Evolutionary conservation across 2,329 filamentous ascomycete genomes (phyloP), one percentile per base, ranked within the genome.

Genomic region (Colletotrichum sp.): DNA sequence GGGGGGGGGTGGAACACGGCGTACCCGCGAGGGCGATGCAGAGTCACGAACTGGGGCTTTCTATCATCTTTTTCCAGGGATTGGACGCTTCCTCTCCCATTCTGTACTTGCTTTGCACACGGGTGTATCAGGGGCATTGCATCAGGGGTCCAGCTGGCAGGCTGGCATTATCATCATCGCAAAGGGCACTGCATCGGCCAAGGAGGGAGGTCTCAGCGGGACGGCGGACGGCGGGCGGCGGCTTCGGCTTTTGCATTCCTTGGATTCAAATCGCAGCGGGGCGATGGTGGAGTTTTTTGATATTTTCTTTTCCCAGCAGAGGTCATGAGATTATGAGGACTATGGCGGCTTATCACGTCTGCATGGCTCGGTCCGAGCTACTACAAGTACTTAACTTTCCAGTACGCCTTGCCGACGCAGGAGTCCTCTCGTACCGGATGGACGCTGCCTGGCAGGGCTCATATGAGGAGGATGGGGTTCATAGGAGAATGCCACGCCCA

Each of bases 281-380:
- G 71, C 71, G 61, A 71, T 24, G 67, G 62, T 24, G 71, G 71
- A 66, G 61, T 73, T 73, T 47, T 65, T 63, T 57, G 21, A 34
- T 73, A 12, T 62, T 54, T 63, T 47, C 21, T 47, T 55, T 64
- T 69, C 24, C 38, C 24, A 27, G 43, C 63, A 70, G 66, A 47
- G 55, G 54, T 63, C 62, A 71, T 61, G 67, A 73, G 62, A 34
- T 57, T 24, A 73, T 61, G 55, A 63, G 33, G 55, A 70, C 24
- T n/a, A 61, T 47, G 62, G 43, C 43, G 43, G 62, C 61, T 31
- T 66, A 15, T 36, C 27, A 31, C 59, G 29, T 51, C 31, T 57
- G 54, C 55, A 59, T 61, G 16, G 38, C 54, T 66, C 61, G 54
- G 31, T 31, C 13, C 18, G 43, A 27, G 71, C n/a, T 16, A 43